Evolutionary conservation across 345 rosid genomes (phyloP).

Genomic region (Eucalyptus albens): DNA sequence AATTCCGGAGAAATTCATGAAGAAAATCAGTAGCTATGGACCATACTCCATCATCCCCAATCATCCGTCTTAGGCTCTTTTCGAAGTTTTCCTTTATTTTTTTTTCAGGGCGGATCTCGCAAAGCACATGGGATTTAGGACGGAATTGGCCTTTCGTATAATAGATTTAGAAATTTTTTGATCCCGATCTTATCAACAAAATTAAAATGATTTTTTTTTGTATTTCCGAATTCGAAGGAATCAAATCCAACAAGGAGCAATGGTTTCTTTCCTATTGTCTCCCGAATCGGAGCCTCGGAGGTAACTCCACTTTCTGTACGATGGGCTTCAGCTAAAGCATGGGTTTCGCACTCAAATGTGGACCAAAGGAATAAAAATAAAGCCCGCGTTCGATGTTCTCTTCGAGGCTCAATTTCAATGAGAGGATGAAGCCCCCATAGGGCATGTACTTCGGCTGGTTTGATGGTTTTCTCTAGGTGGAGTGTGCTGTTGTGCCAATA

Average conservation of each 20-base stretch:
- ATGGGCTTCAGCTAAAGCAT: not conserved
- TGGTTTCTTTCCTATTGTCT: not conserved
- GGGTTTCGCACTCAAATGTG: not conserved
- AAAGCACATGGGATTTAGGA: not conserved
- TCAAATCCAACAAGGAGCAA: too few species aligned
- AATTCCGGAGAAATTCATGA: not conserved
- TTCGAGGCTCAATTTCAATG: not conserved
- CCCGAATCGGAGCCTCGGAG: not conserved
- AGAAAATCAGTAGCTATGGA: not conserved
- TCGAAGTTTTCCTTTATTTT: not conserved
- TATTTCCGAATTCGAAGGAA: too few species aligned
- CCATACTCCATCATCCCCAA: not conserved
- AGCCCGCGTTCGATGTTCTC: not conserved
- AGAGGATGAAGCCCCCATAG: not conserved
- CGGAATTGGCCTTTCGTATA: too few species aligned
- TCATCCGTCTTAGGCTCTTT: not conserved
- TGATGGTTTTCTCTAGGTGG: not conserved
- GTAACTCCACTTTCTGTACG: not conserved
- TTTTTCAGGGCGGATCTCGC: not conserved
- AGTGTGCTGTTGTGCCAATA: not conserved
- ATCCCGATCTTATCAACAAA: too few species aligned
- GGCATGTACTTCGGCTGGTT: not conserved
- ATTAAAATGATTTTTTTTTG: too few species aligned
- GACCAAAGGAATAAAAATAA: not conserved
- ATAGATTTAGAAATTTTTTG: too few species aligned